Evolutionary conservation across 352 stramenopile genomes (phyloP).

Genomic region (Phytopythium chamaehyphon): DNA sequence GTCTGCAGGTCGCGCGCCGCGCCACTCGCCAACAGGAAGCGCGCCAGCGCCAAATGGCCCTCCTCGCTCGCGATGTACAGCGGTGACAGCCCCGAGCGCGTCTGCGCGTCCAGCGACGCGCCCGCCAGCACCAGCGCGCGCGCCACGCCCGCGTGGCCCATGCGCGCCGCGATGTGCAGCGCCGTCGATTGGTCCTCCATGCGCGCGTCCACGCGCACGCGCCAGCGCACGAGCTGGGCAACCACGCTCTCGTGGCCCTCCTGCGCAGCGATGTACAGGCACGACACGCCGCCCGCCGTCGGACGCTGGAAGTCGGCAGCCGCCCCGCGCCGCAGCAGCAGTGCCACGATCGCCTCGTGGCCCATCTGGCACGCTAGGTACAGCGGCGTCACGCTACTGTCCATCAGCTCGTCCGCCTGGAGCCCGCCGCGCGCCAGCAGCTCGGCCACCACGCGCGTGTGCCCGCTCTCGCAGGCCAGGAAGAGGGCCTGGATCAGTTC

Average conservation of each 20-base stretch:
- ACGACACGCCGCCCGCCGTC: constrained; percentile 52
- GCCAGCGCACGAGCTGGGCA: constrained; percentile 34
- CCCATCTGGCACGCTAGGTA: constrained; percentile 86
- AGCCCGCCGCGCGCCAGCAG: constrained; percentile 49
- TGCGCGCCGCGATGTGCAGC: constrained; percentile 75
- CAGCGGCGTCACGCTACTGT: constrained; percentile 72
- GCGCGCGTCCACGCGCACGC: constrained; percentile 52
- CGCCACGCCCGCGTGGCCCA: constrained; percentile 61
- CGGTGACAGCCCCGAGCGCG: constrained; percentile 68
- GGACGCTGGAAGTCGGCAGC: constrained; percentile 64
- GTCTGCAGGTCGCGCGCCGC: constrained; percentile 42
- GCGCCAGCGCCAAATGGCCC: constrained; percentile 60
- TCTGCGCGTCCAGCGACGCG: constrained; percentile 62
- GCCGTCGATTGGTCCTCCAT: constrained; percentile 81
- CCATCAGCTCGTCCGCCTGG: constrained; percentile 70
- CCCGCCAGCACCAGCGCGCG: constrained; percentile 46
- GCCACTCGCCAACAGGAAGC: constrained; percentile 42
- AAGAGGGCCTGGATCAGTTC: constrained; percentile 67
- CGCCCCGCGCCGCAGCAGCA: constrained; percentile 53
- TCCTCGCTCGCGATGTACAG: constrained; percentile 86
- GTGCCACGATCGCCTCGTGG: constrained; percentile 49
- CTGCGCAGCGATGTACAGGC: constrained; percentile 76
- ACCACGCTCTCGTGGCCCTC: constrained; percentile 71
- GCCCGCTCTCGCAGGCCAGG: constrained; percentile 70
- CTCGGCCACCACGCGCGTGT: constrained; percentile 60